Base-by-base conservation (phyloP, 805 yeast species). In the Kodamaea fukazawae region DNA sequence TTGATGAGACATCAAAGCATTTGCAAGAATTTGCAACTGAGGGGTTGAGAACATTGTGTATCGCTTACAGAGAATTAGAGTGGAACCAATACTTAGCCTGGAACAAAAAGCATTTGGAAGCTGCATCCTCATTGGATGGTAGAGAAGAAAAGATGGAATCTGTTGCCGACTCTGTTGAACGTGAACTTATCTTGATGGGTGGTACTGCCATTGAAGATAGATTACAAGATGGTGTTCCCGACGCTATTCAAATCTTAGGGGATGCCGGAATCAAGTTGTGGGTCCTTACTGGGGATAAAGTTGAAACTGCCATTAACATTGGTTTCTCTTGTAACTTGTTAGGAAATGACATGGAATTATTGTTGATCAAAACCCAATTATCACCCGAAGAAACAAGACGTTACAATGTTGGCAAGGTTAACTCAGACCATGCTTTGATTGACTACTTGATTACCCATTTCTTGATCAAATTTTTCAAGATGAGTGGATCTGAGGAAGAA, bases 181-280 rank as follows among this genome's bases (percentile, higher is more conserved):
- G 59, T 2, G 75, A 69, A 17, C 69, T 85, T 34, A 58, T 60
- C 2, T 64, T 85, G 36, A 60, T 85, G 35, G 93, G 93, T 13
- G 87, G 89, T 15, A 85, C 93, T 12, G 93, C 89, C 9, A 84
- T 85, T 54, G 93, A 85, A 57, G 93, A 85, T 55, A 68, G 84
- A 49, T 70, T 85, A 35, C 93, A 85, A 57, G 80, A 76, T 29
- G 90, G 88, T 43, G 93, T 85, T 14, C 89, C 91, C 1, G 82
- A 78, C 38, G 70, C 91, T 1, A 85, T 85, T 50, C 75, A 82
- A 11, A 57, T 79, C 29, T 67, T 85, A 36, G 77, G 80, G 4
- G 65, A 73, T 34, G 91, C 90, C 0, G 93, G 93, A 35, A 80
- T 85, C 51, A 85, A 85, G 58, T 65, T 85, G 35, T 85, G 93